These are phyloP conservation scores for Suillus sp. DNA, from an alignment of 768 basidiomycete genomes.

Conservation along the genomic window DNA sequence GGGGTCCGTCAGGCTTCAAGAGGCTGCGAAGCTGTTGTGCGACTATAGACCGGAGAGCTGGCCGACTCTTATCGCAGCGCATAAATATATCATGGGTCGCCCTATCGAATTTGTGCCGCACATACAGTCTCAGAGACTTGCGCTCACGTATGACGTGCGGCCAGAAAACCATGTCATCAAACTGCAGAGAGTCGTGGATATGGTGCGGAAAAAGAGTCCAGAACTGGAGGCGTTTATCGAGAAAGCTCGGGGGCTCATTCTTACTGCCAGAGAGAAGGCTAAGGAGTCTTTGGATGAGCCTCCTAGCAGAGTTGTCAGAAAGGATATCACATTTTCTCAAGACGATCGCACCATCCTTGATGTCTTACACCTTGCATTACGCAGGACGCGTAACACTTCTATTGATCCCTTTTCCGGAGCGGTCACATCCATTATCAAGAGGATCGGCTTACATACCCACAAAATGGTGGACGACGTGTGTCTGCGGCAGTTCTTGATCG, in stretches of 20 bases:
- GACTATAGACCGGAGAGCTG: conserved; percentile 23
- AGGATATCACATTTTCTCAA: conserved; percentile 43
- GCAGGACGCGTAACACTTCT: conserved; percentile 50
- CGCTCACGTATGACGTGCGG: conserved; percentile 62
- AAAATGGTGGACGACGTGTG: conserved; percentile 29
- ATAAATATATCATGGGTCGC: conserved; percentile 64
- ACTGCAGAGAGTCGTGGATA: conserved; percentile 47
- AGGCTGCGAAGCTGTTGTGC: conserved; percentile 51
- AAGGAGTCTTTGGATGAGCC: conserved; percentile 34
- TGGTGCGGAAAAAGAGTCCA: conserved; percentile 45
- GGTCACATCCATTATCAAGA: conserved; percentile 59
- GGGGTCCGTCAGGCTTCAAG: conserved; percentile 52
- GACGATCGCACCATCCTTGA: conserved; percentile 59
- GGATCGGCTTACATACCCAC: conserved; percentile 42
- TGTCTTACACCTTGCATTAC: conserved; percentile 59
- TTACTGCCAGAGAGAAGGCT: conserved; percentile 32
- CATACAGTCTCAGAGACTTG: conserved; percentile 43
- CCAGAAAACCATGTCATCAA: conserved; percentile 57
- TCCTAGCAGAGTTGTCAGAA: conserved; percentile 31
- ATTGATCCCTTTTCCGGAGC: conserved; percentile 60
- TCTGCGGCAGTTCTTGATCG: conserved; percentile 55
- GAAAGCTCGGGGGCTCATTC: conserved; percentile 51
- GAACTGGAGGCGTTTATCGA: conserved; percentile 50
- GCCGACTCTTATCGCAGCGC: conserved; percentile 52
- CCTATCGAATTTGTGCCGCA: conserved; percentile 55